A percentile compares a stretch with the other conserved stretches of the same genome.
phyloP scores from a whole-genome alignment of 2,329 filamentous ascomycete genomes.

The Colletotrichum sp. region DNA sequence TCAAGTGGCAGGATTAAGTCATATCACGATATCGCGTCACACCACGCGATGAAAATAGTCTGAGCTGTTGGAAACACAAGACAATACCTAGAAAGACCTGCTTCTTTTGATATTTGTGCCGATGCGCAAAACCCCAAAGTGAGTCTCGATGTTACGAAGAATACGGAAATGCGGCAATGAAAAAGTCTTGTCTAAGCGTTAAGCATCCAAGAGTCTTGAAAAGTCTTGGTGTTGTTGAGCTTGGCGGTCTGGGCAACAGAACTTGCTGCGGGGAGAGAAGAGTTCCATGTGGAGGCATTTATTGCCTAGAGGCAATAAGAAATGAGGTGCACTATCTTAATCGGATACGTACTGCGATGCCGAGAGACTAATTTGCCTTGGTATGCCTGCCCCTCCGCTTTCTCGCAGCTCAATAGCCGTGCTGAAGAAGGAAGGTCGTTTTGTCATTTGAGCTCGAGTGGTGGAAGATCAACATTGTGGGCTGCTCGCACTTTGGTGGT shows the following conservation, averaged over 20 bases:
- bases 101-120: neutral
- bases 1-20: neutral
- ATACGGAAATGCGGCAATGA: neutral
- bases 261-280: neutral
- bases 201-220: neutral
- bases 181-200: neutral
- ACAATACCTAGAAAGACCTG: neutral
- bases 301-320: conserved; percentile 7
- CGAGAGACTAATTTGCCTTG: neutral
- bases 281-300: neutral
- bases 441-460: neutral
- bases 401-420: neutral
- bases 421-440: conserved; percentile 1
- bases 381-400: neutral
- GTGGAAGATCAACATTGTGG: neutral
- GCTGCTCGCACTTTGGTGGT: neutral
- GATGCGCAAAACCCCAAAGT: neutral
- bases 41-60: neutral
- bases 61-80: neutral
- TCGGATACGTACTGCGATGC: neutral
- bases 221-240: neutral
- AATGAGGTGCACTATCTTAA: neutral
- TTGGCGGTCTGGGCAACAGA: neutral
- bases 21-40: neutral
- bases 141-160: neutral